These are phyloP conservation scores for Ochetophila trinervis DNA, from an alignment of 306 rosid genomes.

Conservation along the genomic window DNA sequence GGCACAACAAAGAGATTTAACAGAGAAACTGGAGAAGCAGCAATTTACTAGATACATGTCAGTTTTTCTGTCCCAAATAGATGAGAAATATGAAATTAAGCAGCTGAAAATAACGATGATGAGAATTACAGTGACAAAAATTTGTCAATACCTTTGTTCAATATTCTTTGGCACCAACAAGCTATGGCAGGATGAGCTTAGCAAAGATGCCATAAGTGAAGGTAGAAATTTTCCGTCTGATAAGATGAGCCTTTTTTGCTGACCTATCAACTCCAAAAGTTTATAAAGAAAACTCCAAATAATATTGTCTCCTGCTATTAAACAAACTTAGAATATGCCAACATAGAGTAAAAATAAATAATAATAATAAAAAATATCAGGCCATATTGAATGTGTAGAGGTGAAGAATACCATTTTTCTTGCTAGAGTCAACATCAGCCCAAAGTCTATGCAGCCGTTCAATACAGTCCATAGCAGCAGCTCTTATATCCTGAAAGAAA, in stretches of 20 bases:
- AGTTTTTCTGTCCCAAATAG: too few relatives aligned
- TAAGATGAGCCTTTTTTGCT: conserved; percentile 71
- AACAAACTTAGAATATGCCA: conserved; percentile 19
- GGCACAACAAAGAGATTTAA: too few relatives aligned
- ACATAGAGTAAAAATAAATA: conserved; percentile 1
- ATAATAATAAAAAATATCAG: neutral
- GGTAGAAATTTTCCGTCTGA: conserved; percentile 74
- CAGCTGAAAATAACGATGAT: neutral
- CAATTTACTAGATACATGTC: too few relatives aligned
- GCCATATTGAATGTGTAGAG: conserved; percentile 8
- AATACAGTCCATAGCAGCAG: conserved; percentile 70
- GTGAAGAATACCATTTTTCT: conserved; percentile 69
- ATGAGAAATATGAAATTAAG: neutral
- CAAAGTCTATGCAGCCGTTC: conserved; percentile 54
- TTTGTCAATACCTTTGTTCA: conserved; percentile 54
- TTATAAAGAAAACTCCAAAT: conserved; percentile 66
- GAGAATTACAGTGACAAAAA: conserved; percentile 11
- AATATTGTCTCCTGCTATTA: conserved; percentile 58
- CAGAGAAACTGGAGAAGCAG: too few relatives aligned
- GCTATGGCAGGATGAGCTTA: conserved; percentile 52
- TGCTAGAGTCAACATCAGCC: conserved; percentile 57
- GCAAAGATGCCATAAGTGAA: conserved; percentile 59
- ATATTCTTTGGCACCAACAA: conserved; percentile 64
- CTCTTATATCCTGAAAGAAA: conserved; percentile 56
- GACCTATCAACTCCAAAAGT: conserved; percentile 54